Evolutionary conservation across 106 monocot species (phyloP).

Genomic region (Platanthera guangdongensis): DNA sequence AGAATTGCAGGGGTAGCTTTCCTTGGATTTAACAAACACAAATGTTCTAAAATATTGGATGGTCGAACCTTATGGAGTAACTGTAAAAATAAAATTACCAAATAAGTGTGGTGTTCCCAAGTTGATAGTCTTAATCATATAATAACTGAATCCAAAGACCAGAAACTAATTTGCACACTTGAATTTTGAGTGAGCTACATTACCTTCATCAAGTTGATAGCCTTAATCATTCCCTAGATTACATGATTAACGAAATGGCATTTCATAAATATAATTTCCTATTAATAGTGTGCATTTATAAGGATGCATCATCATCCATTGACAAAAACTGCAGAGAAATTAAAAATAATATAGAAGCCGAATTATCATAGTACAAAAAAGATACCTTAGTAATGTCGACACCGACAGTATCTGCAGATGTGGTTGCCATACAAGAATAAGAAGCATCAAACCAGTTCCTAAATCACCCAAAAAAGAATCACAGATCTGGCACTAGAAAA

Average conservation of each 20-base stretch:
- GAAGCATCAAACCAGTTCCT: slow-evolving; percentile 81
- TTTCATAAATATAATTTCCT: neutral
- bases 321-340: neutral
- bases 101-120: neutral
- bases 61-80: neutral
- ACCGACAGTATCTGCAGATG: slow-evolving; percentile 56
- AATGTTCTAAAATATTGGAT: neutral
- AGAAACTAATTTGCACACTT: no score
- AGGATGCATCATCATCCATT: neutral
- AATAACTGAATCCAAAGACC: no score
- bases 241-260: neutral
- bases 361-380: neutral
- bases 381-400: slow-evolving; percentile 53
- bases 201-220: no score
- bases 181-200: no score
- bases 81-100: neutral
- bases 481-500: neutral
- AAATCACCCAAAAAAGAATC: slow-evolving; percentile 7
- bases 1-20: neutral
- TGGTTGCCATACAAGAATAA: slow-evolving; percentile 68
- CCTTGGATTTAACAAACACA: neutral
- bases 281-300: neutral
- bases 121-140: neutral
- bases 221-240: no score
- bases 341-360: neutral